phyloP scores from a whole-genome alignment of 257 asterid species.

The Ilex asprella region DNA sequence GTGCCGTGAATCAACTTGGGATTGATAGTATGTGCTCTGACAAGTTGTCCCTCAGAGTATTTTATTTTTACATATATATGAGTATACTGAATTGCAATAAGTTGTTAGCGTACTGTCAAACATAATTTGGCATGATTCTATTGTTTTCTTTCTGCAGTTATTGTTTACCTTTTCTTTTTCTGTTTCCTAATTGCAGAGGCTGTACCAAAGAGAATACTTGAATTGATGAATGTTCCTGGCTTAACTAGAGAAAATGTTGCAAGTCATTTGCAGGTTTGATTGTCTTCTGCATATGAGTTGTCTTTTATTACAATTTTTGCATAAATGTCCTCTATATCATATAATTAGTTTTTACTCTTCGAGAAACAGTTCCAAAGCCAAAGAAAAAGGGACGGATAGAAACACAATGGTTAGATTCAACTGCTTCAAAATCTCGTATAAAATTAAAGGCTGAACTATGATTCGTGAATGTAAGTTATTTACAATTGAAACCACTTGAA shows the following conservation, averaged over 20 bases:
- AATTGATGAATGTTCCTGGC: constrained; percentile 82
- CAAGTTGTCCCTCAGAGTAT: constrained; percentile 3
- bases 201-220: constrained; percentile 81
- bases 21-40: constrained; percentile 61
- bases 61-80: neutral
- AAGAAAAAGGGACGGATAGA: too few relatives aligned
- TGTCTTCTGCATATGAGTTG: constrained; percentile 4
- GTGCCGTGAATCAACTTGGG: constrained; percentile 82
- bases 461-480: too few relatives aligned
- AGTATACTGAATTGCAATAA: neutral
- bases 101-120: neutral
- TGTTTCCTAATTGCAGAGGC: constrained; percentile 49
- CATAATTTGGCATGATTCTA: neutral
- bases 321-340: too few relatives aligned
- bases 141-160: neutral
- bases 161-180: neutral
- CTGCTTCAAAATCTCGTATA: too few relatives aligned
- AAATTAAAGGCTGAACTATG: too few relatives aligned
- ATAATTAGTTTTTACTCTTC: too few relatives aligned
- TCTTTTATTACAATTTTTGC: too few relatives aligned
- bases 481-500: too few relatives aligned
- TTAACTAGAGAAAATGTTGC: constrained; percentile 85
- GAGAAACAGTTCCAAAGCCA: neutral
- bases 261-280: constrained; percentile 78
- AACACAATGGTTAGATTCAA: too few relatives aligned